Evolutionary conservation across 345 rosid species (phyloP).

Genomic region (Clarkia xantiana): DNA sequence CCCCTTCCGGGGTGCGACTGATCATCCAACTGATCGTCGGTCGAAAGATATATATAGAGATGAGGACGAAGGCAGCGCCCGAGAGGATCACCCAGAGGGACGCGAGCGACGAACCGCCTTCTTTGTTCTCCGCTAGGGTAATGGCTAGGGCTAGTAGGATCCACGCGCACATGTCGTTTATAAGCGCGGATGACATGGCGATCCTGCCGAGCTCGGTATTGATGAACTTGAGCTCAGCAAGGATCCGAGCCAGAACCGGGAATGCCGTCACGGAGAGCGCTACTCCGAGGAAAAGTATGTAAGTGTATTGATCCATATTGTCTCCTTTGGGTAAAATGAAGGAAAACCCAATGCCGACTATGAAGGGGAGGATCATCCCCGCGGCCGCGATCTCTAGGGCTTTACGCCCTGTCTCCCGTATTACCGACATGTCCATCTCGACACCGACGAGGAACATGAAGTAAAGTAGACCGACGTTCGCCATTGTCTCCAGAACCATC

Average conservation of each 20-base stretch:
- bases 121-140: conserved; percentile 54
- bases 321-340: conserved; percentile 16
- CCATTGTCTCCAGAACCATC: conserved; percentile 97
- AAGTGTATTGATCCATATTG: conserved; percentile 29
- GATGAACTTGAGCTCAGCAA: conserved; percentile 85
- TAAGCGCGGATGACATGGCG: conserved; percentile 84
- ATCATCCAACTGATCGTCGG: conserved; percentile 66
- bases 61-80: conserved; percentile 26
- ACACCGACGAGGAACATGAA: conserved; percentile 85
- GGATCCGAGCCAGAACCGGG: conserved; percentile 79
- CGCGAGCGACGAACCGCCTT: conserved; percentile 34
- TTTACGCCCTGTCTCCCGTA: conserved; percentile 53
- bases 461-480: conserved; percentile 76
- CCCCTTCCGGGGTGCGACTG: conserved; percentile 78
- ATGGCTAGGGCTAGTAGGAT: conserved; percentile 69
- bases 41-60: conserved; percentile 48
- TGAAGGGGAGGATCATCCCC: conserved; percentile 78
- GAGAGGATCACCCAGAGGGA: conserved; percentile 67
- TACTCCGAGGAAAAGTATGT: conserved; percentile 67
- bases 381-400: conserved; percentile 47
- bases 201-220: conserved; percentile 74
- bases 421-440: conserved; percentile 81
- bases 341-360: conserved; percentile 39
- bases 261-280: conserved; percentile 89
- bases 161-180: conserved; percentile 92